Evolutionary conservation across 768 basidiomycete species (phyloP).

Genomic region (Psilocybe sp.): DNA sequence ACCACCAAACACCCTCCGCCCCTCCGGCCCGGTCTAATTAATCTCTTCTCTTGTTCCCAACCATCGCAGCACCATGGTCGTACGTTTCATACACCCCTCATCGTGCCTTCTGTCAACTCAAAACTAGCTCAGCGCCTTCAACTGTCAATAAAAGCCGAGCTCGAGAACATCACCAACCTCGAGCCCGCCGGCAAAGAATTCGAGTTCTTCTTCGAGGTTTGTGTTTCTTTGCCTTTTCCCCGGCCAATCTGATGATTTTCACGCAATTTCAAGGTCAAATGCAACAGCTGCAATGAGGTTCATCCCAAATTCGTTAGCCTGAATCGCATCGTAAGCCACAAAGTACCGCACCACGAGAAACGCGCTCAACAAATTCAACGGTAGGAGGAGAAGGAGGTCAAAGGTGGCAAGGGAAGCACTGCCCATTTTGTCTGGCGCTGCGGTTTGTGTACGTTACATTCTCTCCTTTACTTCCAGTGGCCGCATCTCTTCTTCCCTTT

Average conservation of each 20-base stretch:
- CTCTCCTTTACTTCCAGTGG: not conserved
- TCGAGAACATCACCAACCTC: slow-evolving; percentile 76
- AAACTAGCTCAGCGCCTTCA: slow-evolving; percentile 44
- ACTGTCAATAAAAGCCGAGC: slow-evolving; percentile 73
- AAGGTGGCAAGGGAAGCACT: slow-evolving; percentile 60
- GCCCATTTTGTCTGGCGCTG: slow-evolving; percentile 86
- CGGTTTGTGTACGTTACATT: slow-evolving; percentile 45
- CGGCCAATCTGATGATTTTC: slow-evolving; percentile 17
- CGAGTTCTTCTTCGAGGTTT: slow-evolving; percentile 81
- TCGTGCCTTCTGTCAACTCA: slow-evolving; percentile 7
- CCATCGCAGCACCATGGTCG: slow-evolving; percentile 41
- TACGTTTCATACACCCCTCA: slow-evolving; percentile 27
- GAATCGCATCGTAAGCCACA: slow-evolving; percentile 57
- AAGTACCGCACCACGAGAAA: slow-evolving; percentile 1
- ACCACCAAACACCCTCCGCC: slow-evolving; percentile 18
- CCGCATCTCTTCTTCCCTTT: not conserved
- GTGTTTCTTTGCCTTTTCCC: slow-evolving; percentile 4
- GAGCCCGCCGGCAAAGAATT: slow-evolving; percentile 65
- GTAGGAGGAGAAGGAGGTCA: slow-evolving; percentile 67
- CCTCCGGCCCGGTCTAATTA: slow-evolving; percentile 7
- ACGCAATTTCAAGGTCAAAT: slow-evolving; percentile 55
- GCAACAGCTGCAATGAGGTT: slow-evolving; percentile 73
- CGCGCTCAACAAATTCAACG: not conserved
- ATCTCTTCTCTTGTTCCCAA: too few relatives aligned
- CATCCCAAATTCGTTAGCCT: slow-evolving; percentile 72